Conservation (phyloP, 495 filamentous ascomycete species). For the Neurospora sp. region DNA sequence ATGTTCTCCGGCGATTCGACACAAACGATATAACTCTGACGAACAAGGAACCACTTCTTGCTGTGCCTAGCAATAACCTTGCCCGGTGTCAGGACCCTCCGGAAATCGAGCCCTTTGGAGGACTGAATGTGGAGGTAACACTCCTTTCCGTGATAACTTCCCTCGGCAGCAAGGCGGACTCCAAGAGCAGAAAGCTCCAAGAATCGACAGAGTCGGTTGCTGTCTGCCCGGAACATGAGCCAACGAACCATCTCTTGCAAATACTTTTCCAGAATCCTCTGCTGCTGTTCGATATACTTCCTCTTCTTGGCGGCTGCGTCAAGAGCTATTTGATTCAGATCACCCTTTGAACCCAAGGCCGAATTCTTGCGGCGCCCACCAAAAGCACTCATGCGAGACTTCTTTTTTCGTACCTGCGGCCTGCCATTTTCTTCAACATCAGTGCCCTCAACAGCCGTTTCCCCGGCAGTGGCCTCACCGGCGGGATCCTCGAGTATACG, state of each 20-base stretch:
- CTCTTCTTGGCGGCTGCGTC: conserved; percentile 28
- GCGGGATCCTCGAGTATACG: conserved; percentile 32
- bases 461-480: conserved; percentile 36
- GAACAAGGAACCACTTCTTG: conserved; percentile 96
- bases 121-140: conserved; percentile 87
- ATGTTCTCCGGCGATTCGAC: conserved; percentile 96
- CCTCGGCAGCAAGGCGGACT: conserved; percentile 89
- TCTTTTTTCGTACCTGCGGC: conserved; percentile 42
- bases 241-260: conserved; percentile 89
- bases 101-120: conserved; percentile 81
- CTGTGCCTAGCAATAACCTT: conserved; percentile 70
- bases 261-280: conserved; percentile 81
- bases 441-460: conserved; percentile 39
- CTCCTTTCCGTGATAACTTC: conserved; percentile 96
- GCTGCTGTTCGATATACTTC: conserved; percentile 53
- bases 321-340: conserved; percentile 9
- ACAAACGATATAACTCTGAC: conserved; percentile 94
- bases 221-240: conserved; percentile 92
- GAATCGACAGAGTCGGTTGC: conserved; percentile 93
- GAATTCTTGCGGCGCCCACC: conserved; percentile 25
- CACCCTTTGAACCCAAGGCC: conserved; percentile 18
- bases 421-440: conserved; percentile 30
- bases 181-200: conserved; percentile 90
- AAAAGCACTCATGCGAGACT: conserved; percentile 50
- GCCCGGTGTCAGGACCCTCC: conserved; percentile 64